phyloP scores from a whole-genome alignment of 2,329 filamentous ascomycete genomes.

The Calonectria montana region DNA sequence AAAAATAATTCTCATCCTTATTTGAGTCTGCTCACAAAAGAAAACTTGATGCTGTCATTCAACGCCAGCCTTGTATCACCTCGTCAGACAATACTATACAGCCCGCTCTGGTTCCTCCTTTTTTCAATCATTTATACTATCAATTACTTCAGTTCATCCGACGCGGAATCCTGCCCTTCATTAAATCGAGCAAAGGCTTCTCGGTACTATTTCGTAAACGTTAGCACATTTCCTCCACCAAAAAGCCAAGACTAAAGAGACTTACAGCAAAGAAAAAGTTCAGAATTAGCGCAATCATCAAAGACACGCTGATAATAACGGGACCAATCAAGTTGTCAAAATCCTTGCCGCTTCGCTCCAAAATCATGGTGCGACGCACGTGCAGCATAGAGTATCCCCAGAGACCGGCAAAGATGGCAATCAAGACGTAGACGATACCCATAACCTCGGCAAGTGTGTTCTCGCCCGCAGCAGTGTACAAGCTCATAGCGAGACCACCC shows the following conservation, averaged over 20 bases:
- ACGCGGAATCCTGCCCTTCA: constrained; percentile 30
- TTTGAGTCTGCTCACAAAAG: constrained; percentile 9
- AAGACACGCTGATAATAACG: constrained; percentile 81
- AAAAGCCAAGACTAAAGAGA: constrained; percentile 1
- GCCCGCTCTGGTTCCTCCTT: constrained; percentile 8
- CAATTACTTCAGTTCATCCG: constrained; percentile 48
- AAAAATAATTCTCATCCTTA: neutral
- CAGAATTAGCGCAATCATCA: constrained; percentile 81
- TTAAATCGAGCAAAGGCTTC: constrained; percentile 46
- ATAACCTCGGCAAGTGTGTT: constrained; percentile 82
- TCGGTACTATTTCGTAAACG: constrained; percentile 42
- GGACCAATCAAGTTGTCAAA: constrained; percentile 93
- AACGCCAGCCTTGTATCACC: constrained; percentile 29
- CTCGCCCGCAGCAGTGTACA: constrained; percentile 89
- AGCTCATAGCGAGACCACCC: constrained; percentile 81
- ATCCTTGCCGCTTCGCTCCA: constrained; percentile 87
- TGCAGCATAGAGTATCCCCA: constrained; percentile 93
- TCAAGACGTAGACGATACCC: constrained; percentile 83
- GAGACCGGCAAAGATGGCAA: constrained; percentile 83
- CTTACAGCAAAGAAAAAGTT: constrained; percentile 91
- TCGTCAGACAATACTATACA: constrained; percentile 22
- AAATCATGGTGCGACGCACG: constrained; percentile 80
- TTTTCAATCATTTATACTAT: neutral
- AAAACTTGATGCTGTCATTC: constrained; percentile 27
- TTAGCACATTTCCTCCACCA: constrained; percentile 22